Conservation (phyloP, 306 rosid genomes). For the Vigna angularis region DNA sequence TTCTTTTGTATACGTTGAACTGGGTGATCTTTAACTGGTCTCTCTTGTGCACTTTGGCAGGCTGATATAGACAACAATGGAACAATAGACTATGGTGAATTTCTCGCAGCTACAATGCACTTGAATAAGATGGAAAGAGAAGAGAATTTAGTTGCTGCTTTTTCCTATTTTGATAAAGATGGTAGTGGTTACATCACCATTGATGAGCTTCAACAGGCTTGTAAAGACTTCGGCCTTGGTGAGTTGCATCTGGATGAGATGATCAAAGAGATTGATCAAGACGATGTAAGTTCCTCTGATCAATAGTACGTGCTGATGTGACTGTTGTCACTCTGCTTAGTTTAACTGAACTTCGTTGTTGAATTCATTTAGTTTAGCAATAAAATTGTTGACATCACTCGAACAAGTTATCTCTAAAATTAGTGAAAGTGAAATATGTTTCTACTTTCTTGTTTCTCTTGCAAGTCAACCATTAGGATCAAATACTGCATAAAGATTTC, state of each 20-base stretch:
- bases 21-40: slow-evolving; percentile 11
- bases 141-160: slow-evolving; percentile 83
- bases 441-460: background rate
- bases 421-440: slow-evolving; percentile 11
- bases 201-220: slow-evolving; percentile 87
- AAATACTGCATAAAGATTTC: too few species aligned
- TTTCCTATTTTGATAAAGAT: slow-evolving; percentile 85
- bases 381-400: slow-evolving; percentile 16
- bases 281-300: slow-evolving; percentile 63
- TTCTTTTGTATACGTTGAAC: slow-evolving; percentile 15
- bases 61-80: slow-evolving; percentile 93
- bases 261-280: slow-evolving; percentile 76
- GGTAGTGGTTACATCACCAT: slow-evolving; percentile 86
- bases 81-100: slow-evolving; percentile 90
- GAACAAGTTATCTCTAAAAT: background rate
- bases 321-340: background rate
- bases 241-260: slow-evolving; percentile 76
- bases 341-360: background rate
- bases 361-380: slow-evolving; percentile 1
- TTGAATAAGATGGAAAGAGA: slow-evolving; percentile 88
- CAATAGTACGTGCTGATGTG: background rate
- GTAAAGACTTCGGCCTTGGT: slow-evolving; percentile 79
- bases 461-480: too few species aligned
- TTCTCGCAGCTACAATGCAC: slow-evolving; percentile 91
- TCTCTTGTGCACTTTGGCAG: slow-evolving; percentile 50